These are phyloP conservation scores for Crassisporium funariophilum DNA, from an alignment of 768 basidiomycete species.

Conservation along the genomic window DNA sequence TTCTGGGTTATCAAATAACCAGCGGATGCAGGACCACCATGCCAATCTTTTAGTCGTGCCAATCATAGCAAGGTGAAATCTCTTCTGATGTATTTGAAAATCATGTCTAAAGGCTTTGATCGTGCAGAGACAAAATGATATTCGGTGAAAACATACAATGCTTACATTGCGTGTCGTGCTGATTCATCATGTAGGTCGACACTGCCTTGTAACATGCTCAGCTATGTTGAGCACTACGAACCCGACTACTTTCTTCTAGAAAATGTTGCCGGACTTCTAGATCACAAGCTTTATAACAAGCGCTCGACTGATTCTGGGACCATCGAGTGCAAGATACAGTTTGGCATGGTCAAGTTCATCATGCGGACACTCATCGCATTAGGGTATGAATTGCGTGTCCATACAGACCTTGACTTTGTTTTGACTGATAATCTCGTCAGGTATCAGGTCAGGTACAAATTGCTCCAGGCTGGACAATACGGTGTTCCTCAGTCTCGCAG, in stretches of 20 bases:
- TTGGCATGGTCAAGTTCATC: slow-evolving; percentile 70
- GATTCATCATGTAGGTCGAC: slow-evolving; percentile 46
- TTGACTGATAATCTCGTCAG: slow-evolving; percentile 27
- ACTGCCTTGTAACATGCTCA: slow-evolving; percentile 70
- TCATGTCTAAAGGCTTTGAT: not conserved
- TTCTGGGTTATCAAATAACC: not conserved
- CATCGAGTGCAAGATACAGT: slow-evolving; percentile 44
- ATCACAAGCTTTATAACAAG: slow-evolving; percentile 46
- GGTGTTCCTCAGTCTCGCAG: slow-evolving; percentile 70
- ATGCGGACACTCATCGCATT: slow-evolving; percentile 58
- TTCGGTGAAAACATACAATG: slow-evolving; percentile 41
- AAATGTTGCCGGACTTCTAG: slow-evolving; percentile 68
- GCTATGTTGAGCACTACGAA: slow-evolving; percentile 64
- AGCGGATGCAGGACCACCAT: slow-evolving; percentile 61
- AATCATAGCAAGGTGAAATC: slow-evolving; percentile 59
- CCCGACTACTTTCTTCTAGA: slow-evolving; percentile 70
- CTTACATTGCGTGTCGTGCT: not conserved
- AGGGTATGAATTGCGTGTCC: slow-evolving; percentile 48
- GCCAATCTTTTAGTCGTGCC: slow-evolving; percentile 69
- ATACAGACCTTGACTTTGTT: slow-evolving; percentile 1
- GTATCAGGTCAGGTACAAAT: slow-evolving; percentile 68
- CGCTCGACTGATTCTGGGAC: slow-evolving; percentile 20
- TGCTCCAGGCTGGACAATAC: slow-evolving; percentile 71
- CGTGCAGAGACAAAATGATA: slow-evolving; percentile 56
- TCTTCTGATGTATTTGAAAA: not conserved